Conservation (phyloP, 106 monocot genomes). For the Platanthera zijinensis region DNA sequence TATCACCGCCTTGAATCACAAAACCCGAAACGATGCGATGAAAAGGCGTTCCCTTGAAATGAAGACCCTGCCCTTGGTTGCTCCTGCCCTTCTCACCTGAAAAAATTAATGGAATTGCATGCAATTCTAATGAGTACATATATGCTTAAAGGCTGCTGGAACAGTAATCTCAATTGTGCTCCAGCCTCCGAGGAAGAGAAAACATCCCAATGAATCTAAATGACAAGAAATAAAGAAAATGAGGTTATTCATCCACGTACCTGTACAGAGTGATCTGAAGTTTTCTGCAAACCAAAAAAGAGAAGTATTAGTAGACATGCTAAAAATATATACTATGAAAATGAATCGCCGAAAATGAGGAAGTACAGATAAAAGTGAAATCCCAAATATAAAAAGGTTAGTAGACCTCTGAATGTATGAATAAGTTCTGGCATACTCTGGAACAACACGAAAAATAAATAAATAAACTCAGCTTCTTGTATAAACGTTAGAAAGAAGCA, state of each 20-base stretch:
- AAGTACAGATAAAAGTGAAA: background rate
- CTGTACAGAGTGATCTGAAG: conserved; percentile 89
- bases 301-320: conserved; percentile 7
- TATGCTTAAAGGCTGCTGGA: background rate
- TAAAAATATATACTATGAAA: background rate
- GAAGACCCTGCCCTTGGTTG: conserved; percentile 49
- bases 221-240: background rate
- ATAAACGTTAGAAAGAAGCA: too few species aligned
- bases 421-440: too few species aligned
- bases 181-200: background rate
- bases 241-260: conserved; percentile 20
- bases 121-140: background rate
- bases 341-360: background rate
- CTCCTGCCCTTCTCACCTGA: conserved; percentile 76
- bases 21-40: conserved; percentile 91
- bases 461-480: too few species aligned
- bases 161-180: background rate
- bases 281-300: conserved; percentile 60
- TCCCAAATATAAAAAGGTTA: background rate
- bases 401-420: too few species aligned
- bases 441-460: too few species aligned
- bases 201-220: background rate
- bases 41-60: conserved; percentile 83
- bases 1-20: conserved; percentile 97
- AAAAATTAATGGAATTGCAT: conserved; percentile 9